Conservation (phyloP, 208 protist species). For the Crithidia fasciculata region DNA sequence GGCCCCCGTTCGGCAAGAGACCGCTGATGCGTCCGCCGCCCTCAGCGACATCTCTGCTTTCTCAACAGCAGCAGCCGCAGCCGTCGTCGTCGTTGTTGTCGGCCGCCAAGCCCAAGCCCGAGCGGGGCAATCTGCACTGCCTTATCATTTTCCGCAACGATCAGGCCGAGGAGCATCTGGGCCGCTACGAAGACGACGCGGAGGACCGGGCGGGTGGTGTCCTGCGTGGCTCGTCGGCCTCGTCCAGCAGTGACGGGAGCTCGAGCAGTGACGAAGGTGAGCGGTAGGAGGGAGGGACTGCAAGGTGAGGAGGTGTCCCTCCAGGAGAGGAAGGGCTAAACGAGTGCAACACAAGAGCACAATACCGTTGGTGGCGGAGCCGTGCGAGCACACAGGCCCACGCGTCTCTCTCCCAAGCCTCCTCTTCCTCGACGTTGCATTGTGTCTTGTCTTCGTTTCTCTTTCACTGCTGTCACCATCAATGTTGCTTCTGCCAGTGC, state of each 20-base stretch:
- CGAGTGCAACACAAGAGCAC: no score
- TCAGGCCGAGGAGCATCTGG: slow-evolving; percentile 59
- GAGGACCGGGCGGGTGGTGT: not conserved
- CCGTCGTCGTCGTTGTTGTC: not conserved
- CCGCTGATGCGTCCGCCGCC: no score
- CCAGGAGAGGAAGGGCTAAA: no score
- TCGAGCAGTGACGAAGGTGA: slow-evolving; percentile 23
- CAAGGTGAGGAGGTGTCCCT: not conserved
- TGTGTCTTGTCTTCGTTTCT: no score
- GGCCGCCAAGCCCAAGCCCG: slow-evolving; percentile 30
- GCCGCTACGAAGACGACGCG: slow-evolving; percentile 56
- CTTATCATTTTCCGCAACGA: slow-evolving; percentile 88
- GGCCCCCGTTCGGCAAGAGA: no score
- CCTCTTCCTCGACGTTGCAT: no score
- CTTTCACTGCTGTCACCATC: no score
- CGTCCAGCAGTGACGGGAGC: slow-evolving; percentile 21
- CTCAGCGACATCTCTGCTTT: not conserved
- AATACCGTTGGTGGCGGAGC: no score
- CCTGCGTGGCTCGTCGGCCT: not conserved
- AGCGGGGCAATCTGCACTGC: slow-evolving; percentile 81
- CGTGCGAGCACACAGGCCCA: no score
- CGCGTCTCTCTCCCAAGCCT: no score
- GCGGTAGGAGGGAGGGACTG: not conserved
- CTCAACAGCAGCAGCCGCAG: not conserved
- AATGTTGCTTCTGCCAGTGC: no score